These are phyloP conservation scores for Drechslerella dactyloides DNA, from an alignment of 2,329 filamentous ascomycete species.

Conservation along the genomic window DNA sequence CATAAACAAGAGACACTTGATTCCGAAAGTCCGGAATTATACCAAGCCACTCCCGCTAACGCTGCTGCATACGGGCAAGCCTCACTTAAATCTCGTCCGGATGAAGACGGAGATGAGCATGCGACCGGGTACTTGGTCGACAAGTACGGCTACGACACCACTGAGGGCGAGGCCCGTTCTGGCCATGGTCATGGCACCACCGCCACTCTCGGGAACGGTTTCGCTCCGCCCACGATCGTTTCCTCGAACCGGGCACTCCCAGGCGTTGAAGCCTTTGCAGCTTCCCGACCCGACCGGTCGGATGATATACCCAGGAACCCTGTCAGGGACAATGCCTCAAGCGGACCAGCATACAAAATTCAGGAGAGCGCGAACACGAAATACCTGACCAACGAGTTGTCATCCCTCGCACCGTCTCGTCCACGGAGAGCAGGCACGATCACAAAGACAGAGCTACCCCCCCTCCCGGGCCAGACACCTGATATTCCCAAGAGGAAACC, in stretches of 20 bases:
- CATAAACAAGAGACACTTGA: slow-evolving; percentile 36
- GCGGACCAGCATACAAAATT: slow-evolving; percentile 21
- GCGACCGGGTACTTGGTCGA: slow-evolving; percentile 45
- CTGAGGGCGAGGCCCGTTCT: slow-evolving; percentile 10
- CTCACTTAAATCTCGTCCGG: slow-evolving; percentile 45
- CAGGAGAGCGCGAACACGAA: slow-evolving; percentile 47
- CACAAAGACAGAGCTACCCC: slow-evolving; percentile 42
- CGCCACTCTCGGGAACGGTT: slow-evolving; percentile 16
- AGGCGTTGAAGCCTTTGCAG: slow-evolving; percentile 36
- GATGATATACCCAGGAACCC: slow-evolving; percentile 21
- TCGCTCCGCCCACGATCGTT: slow-evolving; percentile 28
- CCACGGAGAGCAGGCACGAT: slow-evolving; percentile 29
- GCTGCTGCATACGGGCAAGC: slow-evolving; percentile 31
- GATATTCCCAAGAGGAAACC: slow-evolving; percentile 47
- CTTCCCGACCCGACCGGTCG: slow-evolving; percentile 41
- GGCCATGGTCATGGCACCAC: not conserved
- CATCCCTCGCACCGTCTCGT: slow-evolving; percentile 16
- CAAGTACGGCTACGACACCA: slow-evolving; percentile 47
- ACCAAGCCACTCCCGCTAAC: slow-evolving; percentile 14
- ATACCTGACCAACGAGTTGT: slow-evolving; percentile 36
- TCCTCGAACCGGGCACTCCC: slow-evolving; percentile 17
- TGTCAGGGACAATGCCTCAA: slow-evolving; percentile 19
- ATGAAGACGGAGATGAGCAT: slow-evolving; percentile 49
- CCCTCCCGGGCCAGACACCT: slow-evolving; percentile 41
- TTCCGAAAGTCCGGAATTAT: slow-evolving; percentile 29